Base-by-base conservation (phyloP, 2,329 filamentous ascomycete genomes). In the Fusarium continuum region DNA sequence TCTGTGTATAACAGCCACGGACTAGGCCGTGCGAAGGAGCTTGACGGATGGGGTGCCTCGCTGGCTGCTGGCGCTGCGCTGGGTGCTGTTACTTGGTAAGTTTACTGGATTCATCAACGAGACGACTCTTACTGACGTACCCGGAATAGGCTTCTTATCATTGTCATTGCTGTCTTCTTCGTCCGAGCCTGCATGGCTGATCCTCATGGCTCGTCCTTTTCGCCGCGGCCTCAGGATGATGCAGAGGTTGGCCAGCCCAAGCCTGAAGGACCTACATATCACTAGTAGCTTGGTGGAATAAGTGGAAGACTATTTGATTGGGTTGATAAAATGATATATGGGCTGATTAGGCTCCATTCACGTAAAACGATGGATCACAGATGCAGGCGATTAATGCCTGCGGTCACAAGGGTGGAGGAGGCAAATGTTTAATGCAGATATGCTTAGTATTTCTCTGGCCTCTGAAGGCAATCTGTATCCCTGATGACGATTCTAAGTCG, bases 51-150 rank as follows among this genome's bases (percentile, higher is more conserved):
- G 46, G 64, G 64, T 5, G 61, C 55, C 19, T 75, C 74, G 6
- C 69, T 80, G 40, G 78, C 73, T 9, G 79, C 73, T 16, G 75
- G 69, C 31, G 77, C 79, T 17, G 79, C 72, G 25, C 49, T 83
- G 6, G 80, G 80, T 4, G 78, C 78, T 9, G 17, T 80, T 14
- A 68, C 71, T 14, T 82, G 80, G 77, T 78, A 52, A 52, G 73
- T 69, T 22, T n/a, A 2, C n/a, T 7, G 22, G 13, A 14, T 14
- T 25, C 7, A 2, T 8, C 13, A 10, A 8, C 3, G 11, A 14
- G 3, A 16, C 20, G 13, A n/a, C 14, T 20, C 4, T 31, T 13
- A 35, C 31, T 66, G 5, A 57, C 23, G 2, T 6, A 31, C 8
- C 2, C 23, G 2, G n/a, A n/a, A 4, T 10, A 79, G 78, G 79